Conservation (phyloP, 2,329 filamentous ascomycete genomes). For the Bipolaris sorokiniana region DNA sequence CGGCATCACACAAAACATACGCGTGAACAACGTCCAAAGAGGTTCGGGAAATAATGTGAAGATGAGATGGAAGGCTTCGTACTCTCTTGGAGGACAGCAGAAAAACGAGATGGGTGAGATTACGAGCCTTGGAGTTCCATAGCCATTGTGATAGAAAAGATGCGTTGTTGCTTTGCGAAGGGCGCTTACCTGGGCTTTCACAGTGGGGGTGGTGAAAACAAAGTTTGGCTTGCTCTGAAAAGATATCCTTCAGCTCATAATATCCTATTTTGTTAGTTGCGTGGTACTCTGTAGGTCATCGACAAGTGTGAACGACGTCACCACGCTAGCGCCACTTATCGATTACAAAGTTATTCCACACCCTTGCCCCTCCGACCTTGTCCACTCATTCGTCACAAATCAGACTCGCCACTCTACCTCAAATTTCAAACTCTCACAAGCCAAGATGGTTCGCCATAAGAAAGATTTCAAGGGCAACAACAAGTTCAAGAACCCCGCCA, state of each 20-base stretch:
- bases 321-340: constrained; percentile 21
- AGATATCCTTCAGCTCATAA: not conserved
- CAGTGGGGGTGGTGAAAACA: not conserved
- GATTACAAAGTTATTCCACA: constrained; percentile 29
- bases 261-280: not conserved
- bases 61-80: constrained; percentile 86
- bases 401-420: constrained; percentile 2
- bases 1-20: constrained; percentile 82
- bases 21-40: constrained; percentile 74
- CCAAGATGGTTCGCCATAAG: constrained; percentile 88
- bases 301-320: constrained; percentile 19
- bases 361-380: constrained; percentile 27
- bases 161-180: constrained; percentile 4
- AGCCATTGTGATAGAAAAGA: constrained; percentile 18
- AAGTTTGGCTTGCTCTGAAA: not conserved
- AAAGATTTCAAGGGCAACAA: constrained; percentile 82
- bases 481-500: constrained; percentile 65
- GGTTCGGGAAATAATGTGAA: constrained; percentile 81
- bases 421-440: not conserved
- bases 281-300: not conserved
- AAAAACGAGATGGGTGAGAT: constrained; percentile 87
- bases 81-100: constrained; percentile 69
- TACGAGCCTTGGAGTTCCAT: constrained; percentile 76
- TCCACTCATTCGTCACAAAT: constrained; percentile 6
- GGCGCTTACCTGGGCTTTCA: constrained; percentile 3